Percentiles rank a stretch among this genome's conserved stretches.
These are phyloP conservation scores for Gracilaria domingensis DNA, from an alignment of 23 red algal genomes.

Conservation along the genomic window DNA sequence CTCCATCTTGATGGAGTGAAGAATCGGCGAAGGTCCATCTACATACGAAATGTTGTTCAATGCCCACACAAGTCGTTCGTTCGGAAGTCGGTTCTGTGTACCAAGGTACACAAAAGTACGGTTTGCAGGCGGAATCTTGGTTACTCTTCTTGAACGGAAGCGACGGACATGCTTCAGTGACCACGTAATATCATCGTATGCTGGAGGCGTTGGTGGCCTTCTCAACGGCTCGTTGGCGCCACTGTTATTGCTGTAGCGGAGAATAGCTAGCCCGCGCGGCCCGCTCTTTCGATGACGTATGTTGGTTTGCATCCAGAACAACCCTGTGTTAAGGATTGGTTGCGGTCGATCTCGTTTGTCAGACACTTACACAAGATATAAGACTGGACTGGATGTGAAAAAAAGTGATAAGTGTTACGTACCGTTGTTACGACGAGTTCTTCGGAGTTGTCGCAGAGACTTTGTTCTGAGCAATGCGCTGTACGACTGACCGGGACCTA, in stretches of 20 bases:
- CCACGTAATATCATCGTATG: conserved; percentile 31
- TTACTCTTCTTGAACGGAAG: not conserved
- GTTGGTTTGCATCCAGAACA: conserved; percentile 64
- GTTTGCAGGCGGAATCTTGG: conserved; percentile 11
- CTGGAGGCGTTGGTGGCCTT: not conserved
- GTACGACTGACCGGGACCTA: conserved; percentile 44
- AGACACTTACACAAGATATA: not conserved
- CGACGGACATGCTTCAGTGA: conserved; percentile 36
- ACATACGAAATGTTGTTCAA: conserved; percentile 41
- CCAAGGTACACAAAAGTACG: conserved; percentile 35
- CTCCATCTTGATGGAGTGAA: conserved; percentile 47
- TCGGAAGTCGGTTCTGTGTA: conserved; percentile 41
- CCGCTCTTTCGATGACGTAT: conserved; percentile 39
- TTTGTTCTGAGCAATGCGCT: conserved; percentile 47
- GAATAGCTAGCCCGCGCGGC: conserved; percentile 29
- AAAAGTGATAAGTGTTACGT: not conserved
- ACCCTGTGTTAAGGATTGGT: not conserved
- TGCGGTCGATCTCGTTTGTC: not conserved
- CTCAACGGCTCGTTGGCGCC: conserved; percentile 10
- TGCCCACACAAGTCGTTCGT: conserved; percentile 37
- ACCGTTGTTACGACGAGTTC: conserved; percentile 12
- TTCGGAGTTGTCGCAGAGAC: conserved; percentile 11
- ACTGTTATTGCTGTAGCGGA: conserved; percentile 32
- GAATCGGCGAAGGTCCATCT: conserved; percentile 29
- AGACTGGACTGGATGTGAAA: too few relatives aligned